phyloP scores from a whole-genome alignment of 306 rosid genomes.

The Lathyrus tuberosus region DNA sequence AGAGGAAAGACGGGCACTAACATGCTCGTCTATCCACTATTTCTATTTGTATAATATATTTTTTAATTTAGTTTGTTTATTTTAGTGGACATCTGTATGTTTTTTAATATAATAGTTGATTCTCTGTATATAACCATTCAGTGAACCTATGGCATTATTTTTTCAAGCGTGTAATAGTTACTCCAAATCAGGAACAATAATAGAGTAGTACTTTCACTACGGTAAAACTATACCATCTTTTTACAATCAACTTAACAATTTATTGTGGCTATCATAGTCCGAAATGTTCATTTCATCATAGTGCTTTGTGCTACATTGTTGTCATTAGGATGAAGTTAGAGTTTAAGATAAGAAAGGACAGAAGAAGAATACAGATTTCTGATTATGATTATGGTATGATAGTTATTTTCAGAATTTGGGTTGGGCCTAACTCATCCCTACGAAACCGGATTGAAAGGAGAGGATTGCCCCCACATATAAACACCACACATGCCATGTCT shows the following conservation, averaged over 20 bases:
- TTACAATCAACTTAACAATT: not conserved
- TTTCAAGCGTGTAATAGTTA: conserved; percentile 9
- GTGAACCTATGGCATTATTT: not conserved
- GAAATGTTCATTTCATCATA: conserved; percentile 12
- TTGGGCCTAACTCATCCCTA: no score
- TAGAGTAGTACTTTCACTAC: conserved; percentile 13
- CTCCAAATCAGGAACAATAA: conserved; percentile 5
- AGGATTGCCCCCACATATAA: no score
- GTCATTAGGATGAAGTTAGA: not conserved
- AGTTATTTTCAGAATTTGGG: no score
- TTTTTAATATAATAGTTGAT: conserved; percentile 1
- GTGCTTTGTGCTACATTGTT: conserved; percentile 22
- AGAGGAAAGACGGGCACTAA: no score
- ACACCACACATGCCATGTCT: no score
- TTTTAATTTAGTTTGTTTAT: no score
- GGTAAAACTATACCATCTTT: not conserved
- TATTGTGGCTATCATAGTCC: conserved; percentile 21
- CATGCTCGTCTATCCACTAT: no score
- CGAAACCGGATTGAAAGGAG: no score
- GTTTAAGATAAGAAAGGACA: not conserved
- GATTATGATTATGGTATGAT: not conserved
- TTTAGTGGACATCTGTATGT: not conserved
- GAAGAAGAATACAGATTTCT: not conserved
- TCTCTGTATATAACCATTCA: not conserved
- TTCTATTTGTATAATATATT: no score